phyloP scores from a whole-genome alignment of 208 protist genomes.

The Leishmania gerbilli region DNA sequence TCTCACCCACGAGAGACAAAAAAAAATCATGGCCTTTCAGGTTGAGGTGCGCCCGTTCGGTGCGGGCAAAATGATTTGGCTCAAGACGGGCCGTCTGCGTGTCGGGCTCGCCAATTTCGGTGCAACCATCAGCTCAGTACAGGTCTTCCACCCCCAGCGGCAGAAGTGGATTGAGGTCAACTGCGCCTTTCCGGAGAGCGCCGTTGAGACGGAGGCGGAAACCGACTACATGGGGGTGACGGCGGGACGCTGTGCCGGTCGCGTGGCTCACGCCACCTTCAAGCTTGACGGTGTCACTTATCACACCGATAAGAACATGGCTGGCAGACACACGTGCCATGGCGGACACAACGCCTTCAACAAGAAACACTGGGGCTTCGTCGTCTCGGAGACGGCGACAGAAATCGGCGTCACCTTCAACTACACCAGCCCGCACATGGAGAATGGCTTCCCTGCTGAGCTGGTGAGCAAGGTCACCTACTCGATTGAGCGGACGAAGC shows the following conservation, averaged over 20 bases:
- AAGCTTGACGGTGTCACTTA: constrained; percentile 43
- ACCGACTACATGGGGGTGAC: constrained; percentile 60
- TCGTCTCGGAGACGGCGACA: constrained; percentile 6
- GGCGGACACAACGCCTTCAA: constrained; percentile 44
- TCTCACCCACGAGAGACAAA: not conserved
- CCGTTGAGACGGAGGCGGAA: constrained; percentile 42
- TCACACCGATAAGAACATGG: constrained; percentile 19
- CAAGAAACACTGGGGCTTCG: constrained; percentile 52
- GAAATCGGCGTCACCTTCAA: constrained; percentile 26
- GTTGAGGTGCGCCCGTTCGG: constrained; percentile 39
- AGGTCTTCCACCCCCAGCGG: constrained; percentile 26
- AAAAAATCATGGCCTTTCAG: constrained; percentile 26
- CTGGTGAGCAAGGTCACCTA: constrained; percentile 43
- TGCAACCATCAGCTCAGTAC: constrained; percentile 51
- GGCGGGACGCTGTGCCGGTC: constrained; percentile 62
- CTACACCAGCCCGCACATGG: constrained; percentile 52
- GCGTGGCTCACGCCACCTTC: constrained; percentile 53
- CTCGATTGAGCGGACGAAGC: constrained; percentile 35
- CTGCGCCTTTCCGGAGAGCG: constrained; percentile 40
- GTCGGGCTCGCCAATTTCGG: constrained; percentile 51
- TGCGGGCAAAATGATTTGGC: constrained; percentile 38
- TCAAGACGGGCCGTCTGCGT: constrained; percentile 36
- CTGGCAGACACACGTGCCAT: constrained; percentile 40
- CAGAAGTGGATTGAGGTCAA: constrained; percentile 60
- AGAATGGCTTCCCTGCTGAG: constrained; percentile 65